Evolutionary conservation across 768 basidiomycete species (phyloP).

Genomic region (Pilatotrama ljubarskyi): DNA sequence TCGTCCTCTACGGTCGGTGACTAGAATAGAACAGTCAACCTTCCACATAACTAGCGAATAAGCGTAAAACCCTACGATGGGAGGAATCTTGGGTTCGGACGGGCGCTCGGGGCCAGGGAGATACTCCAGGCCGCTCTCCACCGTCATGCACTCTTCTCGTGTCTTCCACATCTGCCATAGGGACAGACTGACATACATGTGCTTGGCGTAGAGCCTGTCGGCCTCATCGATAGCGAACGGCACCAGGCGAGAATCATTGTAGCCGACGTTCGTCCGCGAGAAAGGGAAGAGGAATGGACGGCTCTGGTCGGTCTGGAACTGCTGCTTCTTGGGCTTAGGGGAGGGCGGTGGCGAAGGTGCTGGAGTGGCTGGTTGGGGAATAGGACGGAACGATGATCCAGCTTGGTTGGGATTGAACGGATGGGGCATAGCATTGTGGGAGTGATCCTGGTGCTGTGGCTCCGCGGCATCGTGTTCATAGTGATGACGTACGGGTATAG

Average conservation of each 20-base stretch:
- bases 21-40: background rate
- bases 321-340: conserved; percentile 95
- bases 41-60: conserved; percentile 37
- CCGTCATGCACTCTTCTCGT: conserved; percentile 91
- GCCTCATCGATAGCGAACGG: conserved; percentile 97
- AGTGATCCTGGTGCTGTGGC: conserved; percentile 42
- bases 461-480: conserved; percentile 86
- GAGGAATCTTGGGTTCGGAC: conserved; percentile 42
- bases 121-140: conserved; percentile 87
- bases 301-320: conserved; percentile 95
- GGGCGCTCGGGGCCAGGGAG: conserved; percentile 69
- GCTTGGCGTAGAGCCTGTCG: conserved; percentile 82
- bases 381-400: conserved; percentile 43
- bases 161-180: conserved; percentile 95
- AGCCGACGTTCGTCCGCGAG: conserved; percentile 58
- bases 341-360: conserved; percentile 84
- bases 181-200: conserved; percentile 88
- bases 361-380: conserved; percentile 79
- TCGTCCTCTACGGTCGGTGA: conserved; percentile 45
- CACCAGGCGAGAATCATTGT: conserved; percentile 65
- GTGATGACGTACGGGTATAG: conserved; percentile 91
- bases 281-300: conserved; percentile 96
- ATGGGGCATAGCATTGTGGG: conserved; percentile 33
- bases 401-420: conserved; percentile 36
- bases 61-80: conserved; percentile 34